Conservation (phyloP, 1,284 basidiomycete species). For the Pisolithus thermaeus region DNA sequence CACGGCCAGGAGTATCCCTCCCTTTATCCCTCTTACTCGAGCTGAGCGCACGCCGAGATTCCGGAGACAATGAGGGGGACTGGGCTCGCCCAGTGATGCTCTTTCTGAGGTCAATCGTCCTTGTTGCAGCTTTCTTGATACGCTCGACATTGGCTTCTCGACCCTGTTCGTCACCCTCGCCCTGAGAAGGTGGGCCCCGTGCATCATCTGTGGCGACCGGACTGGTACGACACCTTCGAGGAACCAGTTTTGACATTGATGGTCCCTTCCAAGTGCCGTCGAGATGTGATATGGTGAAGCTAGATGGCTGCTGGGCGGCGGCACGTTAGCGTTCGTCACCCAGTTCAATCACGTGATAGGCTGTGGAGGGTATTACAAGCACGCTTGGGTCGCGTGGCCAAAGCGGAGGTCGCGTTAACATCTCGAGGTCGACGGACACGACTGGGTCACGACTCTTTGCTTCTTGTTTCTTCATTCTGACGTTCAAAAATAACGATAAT, state of each 20-base stretch:
- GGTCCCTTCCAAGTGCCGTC: background rate
- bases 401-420: too few species aligned
- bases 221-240: constrained; percentile 20
- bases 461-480: constrained; percentile 13
- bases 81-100: constrained; percentile 40
- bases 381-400: too few species aligned
- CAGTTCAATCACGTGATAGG: background rate
- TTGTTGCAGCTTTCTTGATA: constrained; percentile 42
- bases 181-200: constrained; percentile 10
- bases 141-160: constrained; percentile 33
- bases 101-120: constrained; percentile 51
- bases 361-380: too few species aligned
- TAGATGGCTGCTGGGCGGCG: too few species aligned
- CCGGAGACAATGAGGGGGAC: constrained; percentile 29
- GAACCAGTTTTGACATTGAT: constrained; percentile 24
- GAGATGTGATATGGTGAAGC: too few species aligned
- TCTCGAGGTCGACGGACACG: constrained; percentile 6
- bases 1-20: constrained; percentile 34
- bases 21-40: constrained; percentile 48
- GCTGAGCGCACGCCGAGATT: constrained; percentile 50
- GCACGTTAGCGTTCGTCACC: background rate
- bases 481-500: constrained; percentile 32
- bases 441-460: constrained; percentile 4
- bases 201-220: constrained; percentile 16
- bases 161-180: constrained; percentile 18